phyloP scores from a whole-genome alignment of 345 rosid species.

The Eucalyptus polyanthemos region DNA sequence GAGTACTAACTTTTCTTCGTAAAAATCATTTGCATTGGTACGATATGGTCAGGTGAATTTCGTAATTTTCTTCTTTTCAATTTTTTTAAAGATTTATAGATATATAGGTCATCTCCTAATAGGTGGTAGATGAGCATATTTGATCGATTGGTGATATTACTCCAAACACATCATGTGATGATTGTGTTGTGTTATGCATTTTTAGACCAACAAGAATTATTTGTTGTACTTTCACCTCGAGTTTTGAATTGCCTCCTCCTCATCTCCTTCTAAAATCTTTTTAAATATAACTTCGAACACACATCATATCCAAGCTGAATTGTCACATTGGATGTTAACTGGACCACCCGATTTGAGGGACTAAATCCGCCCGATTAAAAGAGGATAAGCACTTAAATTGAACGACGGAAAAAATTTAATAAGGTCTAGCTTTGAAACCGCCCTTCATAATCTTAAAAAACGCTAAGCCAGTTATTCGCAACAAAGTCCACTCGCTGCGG shows the following conservation, averaged over 20 bases:
- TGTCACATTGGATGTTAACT: fast-evolving
- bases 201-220: background rate
- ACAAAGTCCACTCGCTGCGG: background rate
- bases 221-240: background rate
- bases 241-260: background rate
- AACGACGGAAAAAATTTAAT: background rate
- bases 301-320: fast-evolving
- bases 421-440: background rate
- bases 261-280: background rate
- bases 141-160: background rate
- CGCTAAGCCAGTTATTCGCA: background rate
- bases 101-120: background rate
- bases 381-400: background rate
- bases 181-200: background rate
- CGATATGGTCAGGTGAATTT: fast-evolving
- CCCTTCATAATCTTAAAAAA: background rate
- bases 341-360: fast-evolving
- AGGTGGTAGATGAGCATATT: fast-evolving
- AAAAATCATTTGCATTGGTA: background rate
- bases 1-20: background rate
- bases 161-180: background rate
- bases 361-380: background rate
- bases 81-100: too few relatives aligned
- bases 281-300: background rate
- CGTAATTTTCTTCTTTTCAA: background rate